A percentile compares a stretch with the other conserved stretches of the same genome.
These are phyloP conservation scores for Oidiodendron maius DNA, from an alignment of 495 filamentous ascomycete genomes.

Conservation along the genomic window DNA sequence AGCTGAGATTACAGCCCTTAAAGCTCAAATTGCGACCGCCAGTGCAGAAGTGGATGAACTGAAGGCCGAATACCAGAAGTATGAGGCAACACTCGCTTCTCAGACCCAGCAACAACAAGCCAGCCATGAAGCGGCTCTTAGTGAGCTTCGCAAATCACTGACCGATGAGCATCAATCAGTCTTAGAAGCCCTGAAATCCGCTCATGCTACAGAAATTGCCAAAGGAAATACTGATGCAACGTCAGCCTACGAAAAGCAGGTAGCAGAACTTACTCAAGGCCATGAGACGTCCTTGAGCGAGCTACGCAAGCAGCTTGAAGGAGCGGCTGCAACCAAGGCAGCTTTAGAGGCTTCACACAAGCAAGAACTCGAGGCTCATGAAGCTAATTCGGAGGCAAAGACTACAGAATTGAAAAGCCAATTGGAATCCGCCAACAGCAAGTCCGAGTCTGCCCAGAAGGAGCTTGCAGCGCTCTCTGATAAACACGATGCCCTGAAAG, in stretches of 20 bases:
- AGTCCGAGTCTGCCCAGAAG: constrained; percentile 32
- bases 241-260: constrained; percentile 29
- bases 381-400: constrained; percentile 7
- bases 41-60: constrained; percentile 18
- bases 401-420: constrained; percentile 35
- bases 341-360: constrained; percentile 38
- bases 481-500: constrained; percentile 26
- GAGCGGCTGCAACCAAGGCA: constrained; percentile 34
- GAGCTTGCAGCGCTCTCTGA: constrained; percentile 22
- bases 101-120: not conserved
- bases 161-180: constrained; percentile 38
- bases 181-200: constrained; percentile 31
- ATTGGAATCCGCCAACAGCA: constrained; percentile 27
- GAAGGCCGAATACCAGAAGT: constrained; percentile 12
- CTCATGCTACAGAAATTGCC: constrained; percentile 35
- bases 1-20: constrained; percentile 32
- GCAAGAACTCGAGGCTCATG: constrained; percentile 14
- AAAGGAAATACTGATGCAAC: constrained; percentile 37
- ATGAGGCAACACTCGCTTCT: not conserved
- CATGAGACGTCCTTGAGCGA: constrained; percentile 35
- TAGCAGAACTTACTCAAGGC: constrained; percentile 36
- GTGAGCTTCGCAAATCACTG: constrained; percentile 35
- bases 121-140: constrained; percentile 28
- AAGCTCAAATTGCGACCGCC: constrained; percentile 31
- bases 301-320: constrained; percentile 33